phyloP scores from a whole-genome alignment of 192 early-diverging fungal genomes.

The Entomortierella parvispora region DNA sequence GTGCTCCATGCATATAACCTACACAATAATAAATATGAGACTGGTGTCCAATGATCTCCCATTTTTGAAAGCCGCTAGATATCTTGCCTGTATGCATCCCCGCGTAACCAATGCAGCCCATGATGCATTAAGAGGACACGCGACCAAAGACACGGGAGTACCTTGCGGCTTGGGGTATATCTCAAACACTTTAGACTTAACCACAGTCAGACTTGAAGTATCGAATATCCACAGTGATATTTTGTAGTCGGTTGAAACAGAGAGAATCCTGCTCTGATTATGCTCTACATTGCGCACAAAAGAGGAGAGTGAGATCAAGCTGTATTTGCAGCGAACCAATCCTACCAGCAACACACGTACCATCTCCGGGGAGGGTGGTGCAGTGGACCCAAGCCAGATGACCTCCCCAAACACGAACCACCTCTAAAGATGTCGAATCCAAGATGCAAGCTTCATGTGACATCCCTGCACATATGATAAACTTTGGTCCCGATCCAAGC shows the following conservation, averaged over 20 bases:
- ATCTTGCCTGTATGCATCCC: constrained; percentile 20
- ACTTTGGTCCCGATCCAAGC: constrained; percentile 46
- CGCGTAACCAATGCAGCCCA: constrained; percentile 25
- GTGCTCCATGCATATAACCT: constrained; percentile 25
- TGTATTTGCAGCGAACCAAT: too few relatives aligned
- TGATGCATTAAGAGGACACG: constrained; percentile 8
- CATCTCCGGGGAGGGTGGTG: constrained; percentile 57
- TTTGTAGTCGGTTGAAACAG: constrained; percentile 57
- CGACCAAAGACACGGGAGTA: constrained; percentile 12
- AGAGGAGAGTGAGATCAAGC: too few relatives aligned
- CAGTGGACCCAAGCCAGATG: constrained; percentile 66
- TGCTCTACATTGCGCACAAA: too few relatives aligned
- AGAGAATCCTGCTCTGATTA: constrained; percentile 52
- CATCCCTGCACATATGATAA: constrained; percentile 63
- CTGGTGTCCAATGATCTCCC: too few relatives aligned
- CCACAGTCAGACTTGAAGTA: constrained; percentile 50
- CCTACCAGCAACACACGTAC: too few relatives aligned
- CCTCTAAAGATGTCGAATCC: constrained; percentile 60
- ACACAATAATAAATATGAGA: background rate
- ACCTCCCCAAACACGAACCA: constrained; percentile 67
- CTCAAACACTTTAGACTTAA: constrained; percentile 52
- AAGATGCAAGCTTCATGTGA: constrained; percentile 63
- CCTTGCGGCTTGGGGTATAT: constrained; percentile 20
- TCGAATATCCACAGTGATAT: constrained; percentile 66
- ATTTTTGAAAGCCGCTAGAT: too few relatives aligned